These are phyloP conservation scores for Draba incana DNA, from an alignment of 345 rosid species.

Conservation along the genomic window DNA sequence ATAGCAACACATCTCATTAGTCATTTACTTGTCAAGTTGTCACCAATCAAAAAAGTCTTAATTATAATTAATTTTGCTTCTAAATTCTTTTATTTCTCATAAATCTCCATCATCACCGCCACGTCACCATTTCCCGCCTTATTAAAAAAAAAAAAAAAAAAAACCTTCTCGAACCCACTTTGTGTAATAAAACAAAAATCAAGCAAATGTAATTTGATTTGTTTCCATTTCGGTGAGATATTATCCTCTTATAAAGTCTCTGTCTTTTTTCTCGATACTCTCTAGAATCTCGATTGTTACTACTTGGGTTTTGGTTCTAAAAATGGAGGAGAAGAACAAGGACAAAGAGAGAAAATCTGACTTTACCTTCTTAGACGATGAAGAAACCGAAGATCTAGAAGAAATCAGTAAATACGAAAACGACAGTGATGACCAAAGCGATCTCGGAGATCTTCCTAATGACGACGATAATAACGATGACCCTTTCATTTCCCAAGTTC, in stretches of 20 bases:
- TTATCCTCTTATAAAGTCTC: background rate
- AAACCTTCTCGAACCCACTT: conserved; percentile 39
- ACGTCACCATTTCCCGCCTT: conserved; percentile 46
- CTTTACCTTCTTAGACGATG: conserved; percentile 49
- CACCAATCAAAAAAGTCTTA: background rate
- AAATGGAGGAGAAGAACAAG: conserved; percentile 40
- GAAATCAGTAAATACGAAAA: conserved; percentile 45
- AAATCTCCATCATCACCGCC: conserved; percentile 22
- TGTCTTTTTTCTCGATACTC: background rate
- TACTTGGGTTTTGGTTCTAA: no score
- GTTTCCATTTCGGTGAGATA: background rate
- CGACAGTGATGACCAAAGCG: conserved; percentile 36
- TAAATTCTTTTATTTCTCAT: background rate
- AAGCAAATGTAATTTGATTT: background rate
- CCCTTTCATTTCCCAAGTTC: conserved; percentile 52
- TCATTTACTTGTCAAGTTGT: no score
- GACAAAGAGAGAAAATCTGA: conserved; percentile 39
- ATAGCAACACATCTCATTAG: no score
- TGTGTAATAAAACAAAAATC: background rate
- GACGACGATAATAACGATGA: conserved; percentile 42
- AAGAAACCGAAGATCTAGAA: conserved; percentile 44
- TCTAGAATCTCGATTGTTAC: background rate
- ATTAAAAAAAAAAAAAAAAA: background rate
- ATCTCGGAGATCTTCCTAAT: conserved; percentile 41
- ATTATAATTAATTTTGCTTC: conserved; percentile 1